Conservation (phyloP, 176 grass and related monocot genomes). For the Bromus sterilis region DNA sequence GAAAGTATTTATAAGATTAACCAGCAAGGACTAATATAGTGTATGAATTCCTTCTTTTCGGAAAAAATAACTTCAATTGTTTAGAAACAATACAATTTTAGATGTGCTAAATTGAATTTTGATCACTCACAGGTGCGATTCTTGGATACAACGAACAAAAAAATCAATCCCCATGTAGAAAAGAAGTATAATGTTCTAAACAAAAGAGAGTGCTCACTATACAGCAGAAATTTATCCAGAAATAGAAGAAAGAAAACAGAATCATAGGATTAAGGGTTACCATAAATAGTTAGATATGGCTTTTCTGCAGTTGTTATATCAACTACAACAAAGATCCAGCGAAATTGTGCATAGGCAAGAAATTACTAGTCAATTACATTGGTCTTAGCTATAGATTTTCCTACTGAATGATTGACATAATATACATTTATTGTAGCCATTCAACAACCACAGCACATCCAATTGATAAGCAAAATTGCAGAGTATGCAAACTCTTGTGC, state of each 20-base stretch:
- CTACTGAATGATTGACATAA: background rate
- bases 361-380: background rate
- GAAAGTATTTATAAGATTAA: background rate
- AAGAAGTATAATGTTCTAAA: background rate
- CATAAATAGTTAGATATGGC: background rate
- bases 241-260: background rate
- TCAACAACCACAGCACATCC: background rate
- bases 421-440: background rate
- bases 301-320: background rate
- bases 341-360: background rate
- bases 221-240: background rate
- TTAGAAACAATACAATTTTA: background rate
- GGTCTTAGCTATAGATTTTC: background rate
- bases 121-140: background rate
- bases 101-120: background rate
- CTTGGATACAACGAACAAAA: background rate
- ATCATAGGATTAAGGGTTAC: background rate
- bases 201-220: background rate
- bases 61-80: background rate
- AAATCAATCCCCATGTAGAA: background rate
- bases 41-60: background rate
- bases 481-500: background rate
- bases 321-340: background rate
- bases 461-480: background rate
- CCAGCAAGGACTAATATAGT: background rate